Evolutionary conservation across 345 rosid species (phyloP), one percentile per base, ranked within the genome.

Genomic region (Erysimum cheiranthoides): DNA sequence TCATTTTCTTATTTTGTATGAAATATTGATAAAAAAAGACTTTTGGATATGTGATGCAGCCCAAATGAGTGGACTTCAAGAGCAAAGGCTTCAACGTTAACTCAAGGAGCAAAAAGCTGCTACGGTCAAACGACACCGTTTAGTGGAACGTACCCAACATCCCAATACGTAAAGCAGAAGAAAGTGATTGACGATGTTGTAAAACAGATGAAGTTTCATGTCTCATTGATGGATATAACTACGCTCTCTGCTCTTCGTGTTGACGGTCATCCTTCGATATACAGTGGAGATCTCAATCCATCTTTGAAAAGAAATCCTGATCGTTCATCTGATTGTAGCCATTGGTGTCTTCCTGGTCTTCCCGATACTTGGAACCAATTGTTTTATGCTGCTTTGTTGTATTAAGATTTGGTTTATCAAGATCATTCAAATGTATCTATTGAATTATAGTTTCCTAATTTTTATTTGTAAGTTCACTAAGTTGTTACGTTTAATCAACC

Each of bases 271-370:
- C 99, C 99, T n/a, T 92, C 99, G 0, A 88, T 95, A 52, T 95
- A 95, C 63, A 82, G 91, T 14, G 99, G 97, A 4, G 93, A 90
- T 73, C 70, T 92, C 66, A 95, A 65, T 73, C 89, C 90, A 0
- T 73, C 63, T 5, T 85, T 90, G 60, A 85, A 84, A 73, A 89
- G 90, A 47, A 87, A 84, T 74, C 97, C 99, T 0, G 81, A 46
- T 5, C 82, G 82, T 28, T 89, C 90, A 28, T 95, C 97, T 10
- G 99, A 95, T 81, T 92, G 99, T 78, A 95, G 99, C 86, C 99
- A 95, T 73, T 95, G 99, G 99, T 95, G 99, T 85, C 96, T 95
- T 64, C 99, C 99, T 69, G 99, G 99, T 36, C 78, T 95, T 46
- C 98, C 97, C 59, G 99, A 95, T 75, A 87, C 96, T 66, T 92